phyloP scores from a whole-genome alignment of 257 asterid genomes.

The Solanum lignicaule region DNA sequence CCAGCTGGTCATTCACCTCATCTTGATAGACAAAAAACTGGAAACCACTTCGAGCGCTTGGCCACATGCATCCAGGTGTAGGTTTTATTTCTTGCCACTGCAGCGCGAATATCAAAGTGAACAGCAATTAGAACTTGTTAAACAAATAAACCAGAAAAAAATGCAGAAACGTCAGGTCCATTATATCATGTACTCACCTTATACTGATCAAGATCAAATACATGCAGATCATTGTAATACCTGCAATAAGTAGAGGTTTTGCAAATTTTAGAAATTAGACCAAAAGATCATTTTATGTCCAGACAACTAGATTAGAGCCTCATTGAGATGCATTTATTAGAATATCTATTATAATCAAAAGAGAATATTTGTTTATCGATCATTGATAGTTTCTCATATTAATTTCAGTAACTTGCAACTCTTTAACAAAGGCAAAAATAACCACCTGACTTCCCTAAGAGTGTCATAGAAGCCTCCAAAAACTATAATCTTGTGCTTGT shows the following conservation, averaged over 20 bases:
- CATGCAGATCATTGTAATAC: constrained; percentile 82
- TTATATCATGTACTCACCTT: constrained; percentile 40
- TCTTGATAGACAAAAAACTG: constrained; percentile 86
- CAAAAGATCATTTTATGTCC: background rate
- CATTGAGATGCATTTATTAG: background rate
- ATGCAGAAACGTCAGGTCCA: constrained; percentile 1
- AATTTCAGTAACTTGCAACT: background rate
- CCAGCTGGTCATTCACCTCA: constrained; percentile 38
- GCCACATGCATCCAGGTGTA: constrained; percentile 91
- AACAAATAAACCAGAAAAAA: background rate
- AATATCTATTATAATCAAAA: background rate
- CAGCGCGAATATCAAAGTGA: constrained; percentile 10
- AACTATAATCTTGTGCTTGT: constrained; percentile 90
- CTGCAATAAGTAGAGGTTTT: constrained; percentile 26
- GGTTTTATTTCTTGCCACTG: constrained; percentile 99
- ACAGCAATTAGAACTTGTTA: constrained; percentile 3
- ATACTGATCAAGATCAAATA: constrained; percentile 89
- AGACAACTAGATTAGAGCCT: background rate
- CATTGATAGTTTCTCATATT: background rate
- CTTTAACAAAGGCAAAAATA: background rate
- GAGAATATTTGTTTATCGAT: background rate
- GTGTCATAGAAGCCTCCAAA: constrained; percentile 99
- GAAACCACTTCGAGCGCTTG: constrained; percentile 96
- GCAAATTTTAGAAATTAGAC: background rate
- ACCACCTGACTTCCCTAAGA: constrained; percentile 97